Evolutionary conservation across 2,329 filamentous ascomycete genomes (phyloP).

Genomic region (Scedosporium aurantiacum): DNA sequence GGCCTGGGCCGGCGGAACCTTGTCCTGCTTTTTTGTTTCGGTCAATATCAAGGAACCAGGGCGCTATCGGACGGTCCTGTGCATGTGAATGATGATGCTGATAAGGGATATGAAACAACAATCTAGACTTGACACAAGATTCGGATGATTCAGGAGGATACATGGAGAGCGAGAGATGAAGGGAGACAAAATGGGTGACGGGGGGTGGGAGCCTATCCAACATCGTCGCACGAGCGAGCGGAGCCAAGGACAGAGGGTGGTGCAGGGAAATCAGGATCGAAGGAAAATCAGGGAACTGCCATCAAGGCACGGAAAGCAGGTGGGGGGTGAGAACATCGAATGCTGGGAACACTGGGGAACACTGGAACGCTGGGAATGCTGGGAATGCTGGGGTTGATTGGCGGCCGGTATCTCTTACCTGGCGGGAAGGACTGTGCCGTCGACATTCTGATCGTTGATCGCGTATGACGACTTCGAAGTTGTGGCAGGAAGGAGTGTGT

Average conservation of each 20-base stretch:
- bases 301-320: slow-evolving; percentile 7
- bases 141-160: slow-evolving; percentile 27
- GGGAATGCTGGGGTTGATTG: neutral
- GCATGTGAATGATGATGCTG: slow-evolving; percentile 21
- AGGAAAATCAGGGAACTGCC: slow-evolving; percentile 10
- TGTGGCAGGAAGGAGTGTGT: neutral
- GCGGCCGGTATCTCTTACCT: slow-evolving; percentile 12
- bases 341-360: neutral
- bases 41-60: slow-evolving; percentile 9
- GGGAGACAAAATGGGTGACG: slow-evolving; percentile 11
- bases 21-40: slow-evolving; percentile 15
- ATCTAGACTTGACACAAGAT: slow-evolving; percentile 34
- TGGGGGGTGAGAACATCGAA: neutral
- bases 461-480: neutral
- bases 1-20: slow-evolving; percentile 27
- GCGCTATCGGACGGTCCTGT: slow-evolving; percentile 20
- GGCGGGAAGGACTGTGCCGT: slow-evolving; percentile 13
- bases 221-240: neutral
- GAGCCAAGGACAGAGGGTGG: slow-evolving; percentile 18
- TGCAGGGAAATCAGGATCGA: slow-evolving; percentile 12
- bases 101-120: slow-evolving; percentile 35
- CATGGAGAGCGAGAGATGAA: slow-evolving; percentile 9
- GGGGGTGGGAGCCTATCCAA: slow-evolving; percentile 2
- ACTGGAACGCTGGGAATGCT: neutral
- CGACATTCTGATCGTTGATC: slow-evolving; percentile 10